These are phyloP conservation scores for Picea abies DNA, from an alignment of 83 land plant species.

Conservation along the genomic window DNA sequence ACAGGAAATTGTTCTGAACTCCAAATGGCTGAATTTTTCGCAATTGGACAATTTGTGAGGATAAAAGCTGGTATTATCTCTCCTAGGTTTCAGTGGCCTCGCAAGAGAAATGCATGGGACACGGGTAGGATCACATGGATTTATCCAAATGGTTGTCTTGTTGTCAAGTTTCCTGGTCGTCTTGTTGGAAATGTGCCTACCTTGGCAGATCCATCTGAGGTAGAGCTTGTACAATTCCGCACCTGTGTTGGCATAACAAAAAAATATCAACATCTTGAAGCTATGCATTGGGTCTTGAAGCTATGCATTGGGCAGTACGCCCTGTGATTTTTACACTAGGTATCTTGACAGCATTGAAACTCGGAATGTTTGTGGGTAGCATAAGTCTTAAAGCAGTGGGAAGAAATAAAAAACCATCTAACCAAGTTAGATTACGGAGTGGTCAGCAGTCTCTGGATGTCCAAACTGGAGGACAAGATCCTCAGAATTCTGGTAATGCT, in stretches of 20 bases:
- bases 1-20: slow-evolving; percentile 55
- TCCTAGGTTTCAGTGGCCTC: slow-evolving; percentile 75
- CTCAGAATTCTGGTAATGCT: slow-evolving; percentile 33
- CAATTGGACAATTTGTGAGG: slow-evolving; percentile 64
- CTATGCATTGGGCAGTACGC: slow-evolving; percentile 74
- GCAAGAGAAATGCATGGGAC: slow-evolving; percentile 54
- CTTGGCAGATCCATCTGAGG: slow-evolving; percentile 78
- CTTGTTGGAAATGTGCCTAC: slow-evolving; percentile 32
- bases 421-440: not conserved
- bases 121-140: slow-evolving; percentile 56
- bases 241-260: slow-evolving; percentile 47
- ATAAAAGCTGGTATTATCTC: slow-evolving; percentile 37
- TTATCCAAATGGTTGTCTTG: slow-evolving; percentile 73
- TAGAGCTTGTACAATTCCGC: slow-evolving; percentile 54
- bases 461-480: slow-evolving; percentile 26
- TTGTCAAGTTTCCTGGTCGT: slow-evolving; percentile 66
- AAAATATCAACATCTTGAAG: slow-evolving; percentile 77
- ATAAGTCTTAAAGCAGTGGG: slow-evolving; percentile 23
- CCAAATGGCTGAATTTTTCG: slow-evolving; percentile 65
- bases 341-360: slow-evolving; percentile 54
- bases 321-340: slow-evolving; percentile 66
- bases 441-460: slow-evolving; percentile 19
- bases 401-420: slow-evolving; percentile 25
- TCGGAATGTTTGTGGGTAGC: slow-evolving; percentile 48
- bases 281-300: too few species aligned